Conservation (phyloP, 163 green algal genomes). For the Scenedesmus sp. region DNA sequence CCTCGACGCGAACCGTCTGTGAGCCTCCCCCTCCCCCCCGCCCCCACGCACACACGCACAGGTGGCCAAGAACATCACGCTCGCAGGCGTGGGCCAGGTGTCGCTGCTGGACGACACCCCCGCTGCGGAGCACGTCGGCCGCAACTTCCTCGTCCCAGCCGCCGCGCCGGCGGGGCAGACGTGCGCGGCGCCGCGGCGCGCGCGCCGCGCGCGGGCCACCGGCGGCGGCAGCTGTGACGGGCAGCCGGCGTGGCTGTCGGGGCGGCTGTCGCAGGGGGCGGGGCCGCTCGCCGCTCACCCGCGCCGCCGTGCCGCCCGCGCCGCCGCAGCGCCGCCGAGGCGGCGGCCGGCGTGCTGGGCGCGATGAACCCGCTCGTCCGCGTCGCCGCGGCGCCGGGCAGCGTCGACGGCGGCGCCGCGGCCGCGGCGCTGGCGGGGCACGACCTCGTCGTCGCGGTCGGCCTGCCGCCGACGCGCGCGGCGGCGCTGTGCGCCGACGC, state of each 20-base stretch:
- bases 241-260: too few species aligned
- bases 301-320: too few species aligned
- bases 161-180: slow-evolving; percentile 2
- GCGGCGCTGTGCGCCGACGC: not conserved
- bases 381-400: slow-evolving; percentile 47
- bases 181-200: slow-evolving; percentile 24
- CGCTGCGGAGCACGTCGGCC: slow-evolving; percentile 28
- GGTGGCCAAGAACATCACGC: slow-evolving; percentile 90
- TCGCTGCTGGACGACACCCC: slow-evolving; percentile 70
- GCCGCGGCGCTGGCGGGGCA: not conserved
- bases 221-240: slow-evolving; percentile 1
- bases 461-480: not conserved
- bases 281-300: too few species aligned
- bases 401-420: not conserved
- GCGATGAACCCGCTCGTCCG: slow-evolving; percentile 87
- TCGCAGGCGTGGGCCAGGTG: slow-evolving; percentile 83
- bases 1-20: too few species aligned
- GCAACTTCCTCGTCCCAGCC: slow-evolving; percentile 79
- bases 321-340: slow-evolving; percentile 68
- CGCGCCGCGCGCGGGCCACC: not conserved
- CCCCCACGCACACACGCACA: too few species aligned
- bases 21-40: too few species aligned
- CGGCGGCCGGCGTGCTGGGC: slow-evolving; percentile 61
- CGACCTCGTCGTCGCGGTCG: slow-evolving; percentile 28
- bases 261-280: too few species aligned